Conservation (phyloP, 2,329 filamentous ascomycete genomes). For the Macrophomina tecta region DNA sequence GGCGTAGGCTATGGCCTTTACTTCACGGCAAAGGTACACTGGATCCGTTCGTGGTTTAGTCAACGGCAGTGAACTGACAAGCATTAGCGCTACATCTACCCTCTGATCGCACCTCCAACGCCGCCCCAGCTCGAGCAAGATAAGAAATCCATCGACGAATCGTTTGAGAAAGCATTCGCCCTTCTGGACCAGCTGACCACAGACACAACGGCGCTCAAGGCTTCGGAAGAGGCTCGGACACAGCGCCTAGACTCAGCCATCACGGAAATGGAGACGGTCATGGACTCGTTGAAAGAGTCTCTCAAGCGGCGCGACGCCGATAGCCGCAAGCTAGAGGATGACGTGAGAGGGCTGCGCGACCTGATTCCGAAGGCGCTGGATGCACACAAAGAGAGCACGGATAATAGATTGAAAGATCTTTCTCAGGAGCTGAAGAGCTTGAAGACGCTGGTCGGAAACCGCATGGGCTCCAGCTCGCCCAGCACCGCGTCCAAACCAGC, state of each 20-base stretch:
- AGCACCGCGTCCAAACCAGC: slow-evolving; percentile 21
- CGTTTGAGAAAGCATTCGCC: slow-evolving; percentile 89
- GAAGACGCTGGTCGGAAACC: slow-evolving; percentile 80
- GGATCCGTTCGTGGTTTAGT: background rate
- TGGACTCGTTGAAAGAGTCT: slow-evolving; percentile 80
- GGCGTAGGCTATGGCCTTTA: slow-evolving; percentile 90
- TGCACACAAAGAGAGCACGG: slow-evolving; percentile 82
- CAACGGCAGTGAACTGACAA: slow-evolving; percentile 23
- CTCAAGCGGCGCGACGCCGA: slow-evolving; percentile 86
- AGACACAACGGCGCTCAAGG: slow-evolving; percentile 88
- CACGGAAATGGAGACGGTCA: slow-evolving; percentile 81
- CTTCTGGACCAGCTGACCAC: slow-evolving; percentile 90
- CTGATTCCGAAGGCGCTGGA: slow-evolving; percentile 88
- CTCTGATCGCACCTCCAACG: slow-evolving; percentile 90
- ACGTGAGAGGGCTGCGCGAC: slow-evolving; percentile 81
- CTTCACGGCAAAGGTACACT: slow-evolving; percentile 76
- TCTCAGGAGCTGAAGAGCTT: slow-evolving; percentile 87
- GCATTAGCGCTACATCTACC: slow-evolving; percentile 81
- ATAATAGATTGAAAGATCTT: slow-evolving; percentile 82
- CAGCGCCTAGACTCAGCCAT: slow-evolving; percentile 82
- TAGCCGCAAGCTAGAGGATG: slow-evolving; percentile 81
- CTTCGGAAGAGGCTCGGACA: slow-evolving; percentile 82
- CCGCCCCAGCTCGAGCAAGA: slow-evolving; percentile 93
- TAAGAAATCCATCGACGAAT: slow-evolving; percentile 89
- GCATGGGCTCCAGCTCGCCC: slow-evolving; percentile 49